Percentiles rank a stretch among this genome's conserved stretches.
Conservation (phyloP, 2,329 filamentous ascomycete genomes). For the Fusarium sp. region DNA sequence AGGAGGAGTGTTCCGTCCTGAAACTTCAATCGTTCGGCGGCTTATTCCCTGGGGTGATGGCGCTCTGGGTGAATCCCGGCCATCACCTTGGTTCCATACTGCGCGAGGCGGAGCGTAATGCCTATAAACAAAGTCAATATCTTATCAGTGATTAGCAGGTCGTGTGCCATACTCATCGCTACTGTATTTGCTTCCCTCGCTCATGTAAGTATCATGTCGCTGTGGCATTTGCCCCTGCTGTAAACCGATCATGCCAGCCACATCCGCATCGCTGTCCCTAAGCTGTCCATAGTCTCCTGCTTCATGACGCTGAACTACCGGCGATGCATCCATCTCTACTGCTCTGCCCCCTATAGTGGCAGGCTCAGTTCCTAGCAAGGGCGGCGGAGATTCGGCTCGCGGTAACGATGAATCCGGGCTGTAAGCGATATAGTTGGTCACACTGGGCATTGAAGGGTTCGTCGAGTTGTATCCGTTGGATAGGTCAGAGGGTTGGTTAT, state of each 20-base stretch:
- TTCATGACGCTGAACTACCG: slow-evolving; percentile 53
- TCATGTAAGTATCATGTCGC: slow-evolving; percentile 62
- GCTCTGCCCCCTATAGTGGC: slow-evolving; percentile 66
- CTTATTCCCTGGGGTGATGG: slow-evolving; percentile 54
- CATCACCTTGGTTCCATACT: slow-evolving; percentile 61
- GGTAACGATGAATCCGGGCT: slow-evolving; percentile 59
- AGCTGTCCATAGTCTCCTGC: slow-evolving; percentile 59
- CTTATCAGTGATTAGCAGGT: background rate
- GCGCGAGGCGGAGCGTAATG: slow-evolving; percentile 65
- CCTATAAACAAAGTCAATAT: slow-evolving; percentile 41
- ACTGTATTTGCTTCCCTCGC: slow-evolving; percentile 77
- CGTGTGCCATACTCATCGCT: slow-evolving; percentile 68
- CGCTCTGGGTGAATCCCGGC: slow-evolving; percentile 55
- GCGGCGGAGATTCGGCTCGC: slow-evolving; percentile 71
- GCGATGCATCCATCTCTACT: slow-evolving; percentile 80
- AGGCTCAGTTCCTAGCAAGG: slow-evolving; percentile 59
- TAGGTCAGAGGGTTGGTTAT: slow-evolving; percentile 51
- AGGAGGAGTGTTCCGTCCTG: slow-evolving; percentile 49
- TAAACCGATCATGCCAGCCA: slow-evolving; percentile 76
- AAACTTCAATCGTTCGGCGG: slow-evolving; percentile 49
- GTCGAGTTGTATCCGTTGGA: slow-evolving; percentile 44
- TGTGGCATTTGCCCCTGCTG: slow-evolving; percentile 63
- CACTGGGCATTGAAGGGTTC: slow-evolving; percentile 46
- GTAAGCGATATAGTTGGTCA: slow-evolving; percentile 56
- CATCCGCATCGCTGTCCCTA: slow-evolving; percentile 74